Evolutionary conservation across 176 grass and related monocot genomes (phyloP).

Genomic region (Elaeis guineensis): DNA sequence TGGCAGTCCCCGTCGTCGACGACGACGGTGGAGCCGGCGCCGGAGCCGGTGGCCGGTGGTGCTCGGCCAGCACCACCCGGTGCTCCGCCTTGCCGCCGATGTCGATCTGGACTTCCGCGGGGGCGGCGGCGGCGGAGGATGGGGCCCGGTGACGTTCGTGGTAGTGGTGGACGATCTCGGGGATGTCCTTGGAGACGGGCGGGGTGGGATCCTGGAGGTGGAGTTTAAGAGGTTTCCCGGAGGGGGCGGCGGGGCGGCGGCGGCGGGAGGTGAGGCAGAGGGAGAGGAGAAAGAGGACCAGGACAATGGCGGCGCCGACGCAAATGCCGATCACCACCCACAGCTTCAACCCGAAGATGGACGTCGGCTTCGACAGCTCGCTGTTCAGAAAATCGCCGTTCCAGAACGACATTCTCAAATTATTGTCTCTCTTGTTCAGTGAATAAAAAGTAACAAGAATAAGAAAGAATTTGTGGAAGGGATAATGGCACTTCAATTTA

Average conservation of each 20-base stretch:
- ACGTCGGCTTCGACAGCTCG: constrained; percentile 60
- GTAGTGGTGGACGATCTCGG: constrained; percentile 34
- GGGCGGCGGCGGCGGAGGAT: constrained; percentile 12
- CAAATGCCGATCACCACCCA: constrained; percentile 52
- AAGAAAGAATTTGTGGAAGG: too few relatives aligned
- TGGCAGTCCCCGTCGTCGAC: constrained; percentile 24
- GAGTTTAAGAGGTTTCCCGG: constrained; percentile 40
- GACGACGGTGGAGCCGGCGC: constrained; percentile 20
- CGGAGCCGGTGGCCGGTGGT: constrained; percentile 22
- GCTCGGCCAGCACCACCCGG: constrained; percentile 7
- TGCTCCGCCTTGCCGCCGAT: constrained; percentile 42
- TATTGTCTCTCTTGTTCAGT: neutral
- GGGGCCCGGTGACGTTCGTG: neutral
- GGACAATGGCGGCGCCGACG: constrained; percentile 31
- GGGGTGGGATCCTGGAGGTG: constrained; percentile 33
- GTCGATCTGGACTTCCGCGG: constrained; percentile 40
- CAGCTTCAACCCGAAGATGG: constrained; percentile 61
- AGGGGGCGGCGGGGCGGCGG: neutral
- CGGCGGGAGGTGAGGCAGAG: constrained; percentile 50
- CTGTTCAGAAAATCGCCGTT: constrained; percentile 31
- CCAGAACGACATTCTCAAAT: constrained; percentile 24
- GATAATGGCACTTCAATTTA: too few relatives aligned
- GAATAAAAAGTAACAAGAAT: neutral
- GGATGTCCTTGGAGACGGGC: constrained; percentile 35
- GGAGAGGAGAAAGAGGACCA: constrained; percentile 29